Evolutionary conservation across 2,329 filamentous ascomycete genomes (phyloP).

Genomic region (Arachnopeziza araneosa): DNA sequence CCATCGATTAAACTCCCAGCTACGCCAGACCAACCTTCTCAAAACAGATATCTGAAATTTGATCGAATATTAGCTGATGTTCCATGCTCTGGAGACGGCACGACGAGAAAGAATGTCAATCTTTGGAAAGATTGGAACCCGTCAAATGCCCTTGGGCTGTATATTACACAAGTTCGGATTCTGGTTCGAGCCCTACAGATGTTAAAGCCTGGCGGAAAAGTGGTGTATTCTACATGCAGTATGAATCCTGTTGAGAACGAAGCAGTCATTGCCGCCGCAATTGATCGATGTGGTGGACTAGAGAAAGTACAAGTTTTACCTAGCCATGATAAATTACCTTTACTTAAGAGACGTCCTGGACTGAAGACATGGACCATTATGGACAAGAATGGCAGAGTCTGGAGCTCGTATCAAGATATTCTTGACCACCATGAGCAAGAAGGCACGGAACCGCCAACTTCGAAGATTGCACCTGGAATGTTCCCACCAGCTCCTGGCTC

Average conservation of each 20-base stretch:
- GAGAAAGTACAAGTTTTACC: constrained; percentile 80
- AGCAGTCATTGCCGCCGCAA: constrained; percentile 80
- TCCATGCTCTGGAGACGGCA: constrained; percentile 94
- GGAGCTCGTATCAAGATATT: constrained; percentile 69
- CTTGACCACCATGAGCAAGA: constrained; percentile 43
- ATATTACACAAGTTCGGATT: constrained; percentile 83
- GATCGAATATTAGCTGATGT: constrained; percentile 96
- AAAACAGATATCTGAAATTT: constrained; percentile 81
- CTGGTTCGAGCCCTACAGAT: constrained; percentile 89
- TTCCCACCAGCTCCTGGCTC: constrained; percentile 61
- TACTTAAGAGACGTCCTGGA: constrained; percentile 70
- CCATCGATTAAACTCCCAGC: constrained; percentile 82
- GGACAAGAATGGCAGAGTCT: constrained; percentile 76
- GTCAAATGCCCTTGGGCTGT: constrained; percentile 78
- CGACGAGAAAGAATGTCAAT: constrained; percentile 84
- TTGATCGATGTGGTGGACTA: constrained; percentile 81
- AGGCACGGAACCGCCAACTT: constrained; percentile 54
- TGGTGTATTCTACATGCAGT: constrained; percentile 97
- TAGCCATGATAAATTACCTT: constrained; percentile 70
- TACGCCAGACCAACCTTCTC: constrained; percentile 46
- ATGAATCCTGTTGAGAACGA: constrained; percentile 99
- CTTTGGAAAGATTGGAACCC: constrained; percentile 96
- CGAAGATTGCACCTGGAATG: constrained; percentile 72
- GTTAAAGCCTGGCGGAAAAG: constrained; percentile 88
- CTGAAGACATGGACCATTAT: constrained; percentile 84